Conservation (phyloP, 2,329 filamentous ascomycete species). For the Helminthosporium solani region DNA sequence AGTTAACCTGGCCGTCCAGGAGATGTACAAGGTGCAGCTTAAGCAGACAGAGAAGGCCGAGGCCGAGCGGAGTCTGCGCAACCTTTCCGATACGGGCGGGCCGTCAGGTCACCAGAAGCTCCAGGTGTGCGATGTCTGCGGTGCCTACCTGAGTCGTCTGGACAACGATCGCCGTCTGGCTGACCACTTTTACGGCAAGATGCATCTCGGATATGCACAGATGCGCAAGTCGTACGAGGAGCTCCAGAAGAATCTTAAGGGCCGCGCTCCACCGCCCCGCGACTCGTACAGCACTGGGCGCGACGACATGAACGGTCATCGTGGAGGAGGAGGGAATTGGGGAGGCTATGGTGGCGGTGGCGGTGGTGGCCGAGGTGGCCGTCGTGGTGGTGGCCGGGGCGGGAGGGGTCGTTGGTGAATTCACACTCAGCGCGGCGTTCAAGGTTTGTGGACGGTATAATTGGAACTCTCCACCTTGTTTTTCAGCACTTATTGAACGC, state of each 20-base stretch:
- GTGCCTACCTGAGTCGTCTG: slow-evolving; percentile 85
- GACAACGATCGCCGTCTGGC: slow-evolving; percentile 93
- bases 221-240: slow-evolving; percentile 92
- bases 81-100: slow-evolving; percentile 85
- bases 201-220: slow-evolving; percentile 96
- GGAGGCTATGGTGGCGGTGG: slow-evolving; percentile 23
- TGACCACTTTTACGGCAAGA: slow-evolving; percentile 99
- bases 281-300: slow-evolving; percentile 23
- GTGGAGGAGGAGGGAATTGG: slow-evolving; percentile 23
- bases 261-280: slow-evolving; percentile 62
- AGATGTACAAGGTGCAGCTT: slow-evolving; percentile 81
- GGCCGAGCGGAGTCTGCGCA: slow-evolving; percentile 83
- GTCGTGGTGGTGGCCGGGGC: slow-evolving; percentile 29
- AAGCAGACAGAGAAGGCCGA: slow-evolving; percentile 80
- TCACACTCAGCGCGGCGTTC: slow-evolving; percentile 28
- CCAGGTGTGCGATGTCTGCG: slow-evolving; percentile 97
- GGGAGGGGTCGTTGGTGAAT: slow-evolving; percentile 34
- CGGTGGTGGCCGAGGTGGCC: slow-evolving; percentile 26
- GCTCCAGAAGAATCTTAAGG: slow-evolving; percentile 84
- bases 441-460: slow-evolving; percentile 41
- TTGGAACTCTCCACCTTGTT: slow-evolving; percentile 36
- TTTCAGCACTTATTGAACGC: slow-evolving; percentile 21
- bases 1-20: slow-evolving; percentile 79
- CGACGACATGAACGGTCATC: slow-evolving; percentile 27
- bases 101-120: slow-evolving; percentile 96